These are phyloP conservation scores for Pezicula radicicola DNA, from an alignment of 2,329 filamentous ascomycete genomes.

Conservation along the genomic window DNA sequence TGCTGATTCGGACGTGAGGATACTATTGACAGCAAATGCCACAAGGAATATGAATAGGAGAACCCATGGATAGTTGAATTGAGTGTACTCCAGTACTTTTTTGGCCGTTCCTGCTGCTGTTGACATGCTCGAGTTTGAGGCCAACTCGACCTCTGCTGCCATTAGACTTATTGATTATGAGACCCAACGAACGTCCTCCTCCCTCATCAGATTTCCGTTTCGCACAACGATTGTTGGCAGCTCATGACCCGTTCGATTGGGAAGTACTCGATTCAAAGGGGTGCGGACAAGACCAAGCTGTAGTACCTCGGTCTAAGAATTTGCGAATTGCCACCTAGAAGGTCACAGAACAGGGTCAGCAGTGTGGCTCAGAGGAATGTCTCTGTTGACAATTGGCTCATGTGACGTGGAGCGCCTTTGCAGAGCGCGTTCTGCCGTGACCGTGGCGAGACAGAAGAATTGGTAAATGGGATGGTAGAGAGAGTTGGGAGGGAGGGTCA, in stretches of 20 bases:
- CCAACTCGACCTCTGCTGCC: constrained; percentile 23
- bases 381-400: constrained; percentile 9
- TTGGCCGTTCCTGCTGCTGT: constrained; percentile 7
- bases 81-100: constrained; percentile 24
- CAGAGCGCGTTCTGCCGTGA: background rate
- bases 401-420: constrained; percentile 10
- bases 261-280: constrained; percentile 12
- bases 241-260: constrained; percentile 25
- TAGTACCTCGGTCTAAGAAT: constrained; percentile 13
- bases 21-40: constrained; percentile 59
- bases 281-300: constrained; percentile 13
- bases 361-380: constrained; percentile 16
- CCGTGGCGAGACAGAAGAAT: background rate
- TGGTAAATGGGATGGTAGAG: background rate
- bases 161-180: constrained; percentile 23
- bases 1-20: constrained; percentile 44
- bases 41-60: constrained; percentile 62
- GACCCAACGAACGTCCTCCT: constrained; percentile 15
- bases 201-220: constrained; percentile 25
- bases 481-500: background rate
- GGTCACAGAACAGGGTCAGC: constrained; percentile 23
- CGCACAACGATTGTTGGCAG: constrained; percentile 17
- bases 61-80: constrained; percentile 56
- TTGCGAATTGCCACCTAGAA: constrained; percentile 18
- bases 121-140: constrained; percentile 16